These are phyloP conservation scores for Pachysandra terminalis DNA, from an alignment of 164 flowering plant species.

Conservation along the genomic window DNA sequence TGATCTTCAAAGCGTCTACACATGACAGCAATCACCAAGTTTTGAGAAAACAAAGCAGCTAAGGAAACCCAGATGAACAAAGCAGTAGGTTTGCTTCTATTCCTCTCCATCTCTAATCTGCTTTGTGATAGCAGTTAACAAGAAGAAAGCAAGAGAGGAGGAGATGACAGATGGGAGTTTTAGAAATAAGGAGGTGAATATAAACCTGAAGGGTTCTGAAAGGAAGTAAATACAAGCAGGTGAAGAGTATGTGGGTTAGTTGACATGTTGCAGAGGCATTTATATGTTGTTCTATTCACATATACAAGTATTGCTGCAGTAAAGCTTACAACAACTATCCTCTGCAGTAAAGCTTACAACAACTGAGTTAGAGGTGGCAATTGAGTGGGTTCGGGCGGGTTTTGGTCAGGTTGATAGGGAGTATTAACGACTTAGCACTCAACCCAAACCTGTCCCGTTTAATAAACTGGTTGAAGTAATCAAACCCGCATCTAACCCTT, in stretches of 20 bases:
- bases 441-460: too few species aligned
- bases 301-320: not conserved
- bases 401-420: too few species aligned
- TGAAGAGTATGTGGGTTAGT: slow-evolving; percentile 46
- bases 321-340: not conserved
- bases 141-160: too few species aligned
- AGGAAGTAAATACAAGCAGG: slow-evolving; percentile 53
- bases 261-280: slow-evolving; percentile 61
- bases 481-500: too few species aligned
- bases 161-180: not conserved
- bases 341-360: too few species aligned
- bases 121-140: too few species aligned
- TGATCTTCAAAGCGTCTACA: slow-evolving; percentile 41
- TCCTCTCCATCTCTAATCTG: slow-evolving; percentile 26
- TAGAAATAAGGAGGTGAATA: slow-evolving; percentile 12
- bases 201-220: slow-evolving; percentile 11
- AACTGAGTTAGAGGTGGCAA: too few species aligned
- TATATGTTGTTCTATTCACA: slow-evolving; percentile 23
- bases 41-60: slow-evolving; percentile 47
- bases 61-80: slow-evolving; percentile 27
- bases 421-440: too few species aligned
- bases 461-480: too few species aligned
- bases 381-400: too few species aligned
- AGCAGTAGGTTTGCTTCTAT: slow-evolving; percentile 13
- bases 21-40: slow-evolving; percentile 37